Evolutionary conservation across 2,329 filamentous ascomycete genomes (phyloP).

Genomic region (Trichoderma pleuroti): DNA sequence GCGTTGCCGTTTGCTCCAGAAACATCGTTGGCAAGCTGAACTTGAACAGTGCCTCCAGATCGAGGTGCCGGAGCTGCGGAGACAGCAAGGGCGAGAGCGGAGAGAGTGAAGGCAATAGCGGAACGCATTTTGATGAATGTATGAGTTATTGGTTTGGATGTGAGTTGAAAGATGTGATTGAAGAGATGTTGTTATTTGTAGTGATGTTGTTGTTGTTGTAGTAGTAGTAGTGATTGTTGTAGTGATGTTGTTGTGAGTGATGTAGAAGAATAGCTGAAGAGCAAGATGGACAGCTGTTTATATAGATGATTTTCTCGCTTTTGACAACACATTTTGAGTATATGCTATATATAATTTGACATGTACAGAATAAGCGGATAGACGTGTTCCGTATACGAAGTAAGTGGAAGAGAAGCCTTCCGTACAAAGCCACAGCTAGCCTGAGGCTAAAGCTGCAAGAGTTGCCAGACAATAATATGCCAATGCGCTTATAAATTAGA

Average conservation of each 20-base stretch:
- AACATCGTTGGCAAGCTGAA: slow-evolving; percentile 8
- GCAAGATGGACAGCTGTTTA: slow-evolving; percentile 3
- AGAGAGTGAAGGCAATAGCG: neutral
- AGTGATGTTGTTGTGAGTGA: neutral
- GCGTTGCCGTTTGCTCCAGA: slow-evolving; percentile 10
- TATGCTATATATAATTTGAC: neutral
- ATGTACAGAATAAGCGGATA: neutral
- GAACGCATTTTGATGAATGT: slow-evolving; percentile 1
- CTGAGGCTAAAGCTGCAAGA: slow-evolving; percentile 22
- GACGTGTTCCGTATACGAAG: neutral
- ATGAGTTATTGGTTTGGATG: neutral
- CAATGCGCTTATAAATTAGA: neutral
- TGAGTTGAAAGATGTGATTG: neutral
- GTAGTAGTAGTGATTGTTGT: neutral
- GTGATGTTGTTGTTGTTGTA: neutral
- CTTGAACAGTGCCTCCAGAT: neutral
- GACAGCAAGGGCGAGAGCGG: neutral
- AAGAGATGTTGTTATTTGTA: neutral
- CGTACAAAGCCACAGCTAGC: slow-evolving; percentile 23
- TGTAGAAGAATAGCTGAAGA: neutral
- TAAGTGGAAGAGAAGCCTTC: neutral
- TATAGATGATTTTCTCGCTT: neutral
- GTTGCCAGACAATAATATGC: slow-evolving; percentile 4
- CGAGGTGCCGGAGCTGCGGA: slow-evolving; percentile 5
- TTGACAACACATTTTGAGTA: neutral